A percentile compares a stretch with the other conserved stretches of the same genome.
These are phyloP conservation scores for Termitomyces sp. DNA, from an alignment of 768 basidiomycete genomes.

Conservation along the genomic window DNA sequence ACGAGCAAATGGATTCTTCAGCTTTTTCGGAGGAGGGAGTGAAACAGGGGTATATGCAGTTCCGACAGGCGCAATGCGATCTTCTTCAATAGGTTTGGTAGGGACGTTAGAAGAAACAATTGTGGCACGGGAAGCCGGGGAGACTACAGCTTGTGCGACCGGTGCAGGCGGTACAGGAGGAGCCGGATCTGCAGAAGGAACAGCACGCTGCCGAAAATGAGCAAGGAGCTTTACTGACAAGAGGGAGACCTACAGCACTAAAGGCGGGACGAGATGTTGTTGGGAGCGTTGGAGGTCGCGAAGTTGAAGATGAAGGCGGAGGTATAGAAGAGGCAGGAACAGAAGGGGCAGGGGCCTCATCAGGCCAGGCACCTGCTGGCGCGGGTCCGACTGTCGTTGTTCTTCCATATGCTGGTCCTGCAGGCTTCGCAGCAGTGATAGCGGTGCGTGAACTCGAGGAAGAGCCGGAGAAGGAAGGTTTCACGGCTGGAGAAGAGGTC, in stretches of 20 bases:
- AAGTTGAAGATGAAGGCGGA: constrained; percentile 36
- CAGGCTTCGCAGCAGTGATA: constrained; percentile 33
- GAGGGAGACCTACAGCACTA: constrained; percentile 22
- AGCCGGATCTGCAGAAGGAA: constrained; percentile 6
- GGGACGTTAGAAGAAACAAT: constrained; percentile 43
- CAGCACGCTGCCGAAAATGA: constrained; percentile 10
- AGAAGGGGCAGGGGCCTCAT: constrained; percentile 35
- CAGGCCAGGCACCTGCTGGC: constrained; percentile 56
- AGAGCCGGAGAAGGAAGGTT: constrained; percentile 34
- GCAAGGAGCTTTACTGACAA: not conserved
- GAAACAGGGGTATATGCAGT: constrained; percentile 87
- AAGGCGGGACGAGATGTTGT: constrained; percentile 35
- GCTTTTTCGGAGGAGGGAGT: constrained; percentile 78
- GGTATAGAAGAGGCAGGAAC: constrained; percentile 25
- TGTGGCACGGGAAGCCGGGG: constrained; percentile 20
- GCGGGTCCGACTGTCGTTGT: constrained; percentile 30
- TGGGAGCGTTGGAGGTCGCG: constrained; percentile 43
- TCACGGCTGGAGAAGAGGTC: constrained; percentile 27
- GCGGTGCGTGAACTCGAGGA: constrained; percentile 42
- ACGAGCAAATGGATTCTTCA: constrained; percentile 77
- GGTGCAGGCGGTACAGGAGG: constrained; percentile 11
- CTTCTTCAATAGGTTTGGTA: constrained; percentile 70
- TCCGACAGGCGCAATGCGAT: constrained; percentile 81
- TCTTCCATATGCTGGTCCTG: constrained; percentile 35
- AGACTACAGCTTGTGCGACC: constrained; percentile 11